A percentile compares a stretch with the other conserved stretches of the same genome.
These are phyloP conservation scores for Leccinum pachyderme DNA, from an alignment of 1,284 basidiomycete genomes.

Conservation along the genomic window DNA sequence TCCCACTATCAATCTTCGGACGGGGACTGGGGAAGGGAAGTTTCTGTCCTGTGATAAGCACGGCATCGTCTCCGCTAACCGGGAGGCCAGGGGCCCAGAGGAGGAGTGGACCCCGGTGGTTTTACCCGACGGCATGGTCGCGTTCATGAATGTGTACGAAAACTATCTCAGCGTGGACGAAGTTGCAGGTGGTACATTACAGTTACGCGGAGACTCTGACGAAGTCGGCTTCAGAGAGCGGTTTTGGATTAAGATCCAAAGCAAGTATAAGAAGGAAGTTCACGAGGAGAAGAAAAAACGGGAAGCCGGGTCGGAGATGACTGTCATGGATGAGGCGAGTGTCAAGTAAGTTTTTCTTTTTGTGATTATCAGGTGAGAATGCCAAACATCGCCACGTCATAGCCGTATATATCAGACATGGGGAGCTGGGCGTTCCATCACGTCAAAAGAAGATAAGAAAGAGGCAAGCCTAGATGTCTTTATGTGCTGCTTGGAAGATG, in stretches of 20 bases:
- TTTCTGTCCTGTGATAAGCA: conserved; percentile 84
- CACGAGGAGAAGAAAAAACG: conserved; percentile 77
- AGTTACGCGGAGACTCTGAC: conserved; percentile 81
- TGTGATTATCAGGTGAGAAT: conserved; percentile 5
- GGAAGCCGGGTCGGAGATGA: conserved; percentile 53
- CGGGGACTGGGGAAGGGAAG: conserved; percentile 81
- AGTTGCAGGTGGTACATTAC: conserved; percentile 74
- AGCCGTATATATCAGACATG: conserved; percentile 84
- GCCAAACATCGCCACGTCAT: conserved; percentile 10
- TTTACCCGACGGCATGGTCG: conserved; percentile 75
- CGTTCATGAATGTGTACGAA: conserved; percentile 83
- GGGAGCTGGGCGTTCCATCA: conserved; percentile 77
- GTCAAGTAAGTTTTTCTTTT: conserved; percentile 57
- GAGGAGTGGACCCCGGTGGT: conserved; percentile 85
- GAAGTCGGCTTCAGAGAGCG: conserved; percentile 77
- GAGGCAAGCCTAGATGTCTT: conserved; percentile 46
- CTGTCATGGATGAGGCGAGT: conserved; percentile 64
- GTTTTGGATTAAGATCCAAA: conserved; percentile 88
- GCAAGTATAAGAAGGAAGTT: conserved; percentile 86
- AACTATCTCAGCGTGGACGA: conserved; percentile 82
- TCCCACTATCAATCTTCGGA: conserved; percentile 76
- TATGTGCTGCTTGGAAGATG: conserved; percentile 7
- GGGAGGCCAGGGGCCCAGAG: conserved; percentile 82
- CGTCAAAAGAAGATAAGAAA: conserved; percentile 69
- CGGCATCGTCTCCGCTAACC: conserved; percentile 76